Evolutionary conservation across 1,284 basidiomycete species (phyloP), one percentile per base, ranked within the genome.

Genomic region (Cerioporus squamosus): DNA sequence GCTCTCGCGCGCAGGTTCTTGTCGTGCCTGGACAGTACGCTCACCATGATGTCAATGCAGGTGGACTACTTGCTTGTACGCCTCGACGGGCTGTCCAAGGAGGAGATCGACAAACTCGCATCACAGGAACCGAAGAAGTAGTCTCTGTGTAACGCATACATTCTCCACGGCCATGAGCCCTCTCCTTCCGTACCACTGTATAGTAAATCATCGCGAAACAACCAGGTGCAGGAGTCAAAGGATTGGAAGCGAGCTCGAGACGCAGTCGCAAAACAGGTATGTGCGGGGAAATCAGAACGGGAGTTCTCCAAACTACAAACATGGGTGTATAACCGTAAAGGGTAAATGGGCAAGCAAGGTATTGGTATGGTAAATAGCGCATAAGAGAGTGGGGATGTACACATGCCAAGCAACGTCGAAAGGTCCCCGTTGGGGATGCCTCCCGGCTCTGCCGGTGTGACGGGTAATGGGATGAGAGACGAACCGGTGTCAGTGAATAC

Each of bases 31-130:
- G 33, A 15, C 8, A 36, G 5, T 12, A 26, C 31, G 40, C 5
- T 49, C 9, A 43, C 14, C 36, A 15, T 36, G 29, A 31, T 5
- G 26, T 20, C 17, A 10, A 15, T 22, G 2, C 17, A 97, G 95
- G 93, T 98, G 44, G 94, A 97, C 54, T 98, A 98, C 74, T 83
- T 98, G 26, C 75, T 97, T 5, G 86, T 87, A 63, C 84, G 95
- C 51, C 76, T 98, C 50, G 90, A 97, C 53, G 94, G 91, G 2
- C 75, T 97, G 50, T 84, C 91, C 1, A 75, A 90, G 61, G 84
- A 87, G 44, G 88, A 95, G 63, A 88, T 97, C n/a, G 88, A 93
- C 36, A 79, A 75, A 46, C 79, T 96, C 65, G 56, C 55, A n/a
- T 38, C 58, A 36, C 18, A 10, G 22, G 49, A 62, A 39, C 51